These are phyloP conservation scores for Solanum commersonii DNA, from an alignment of 257 asterid species.

Conservation along the genomic window DNA sequence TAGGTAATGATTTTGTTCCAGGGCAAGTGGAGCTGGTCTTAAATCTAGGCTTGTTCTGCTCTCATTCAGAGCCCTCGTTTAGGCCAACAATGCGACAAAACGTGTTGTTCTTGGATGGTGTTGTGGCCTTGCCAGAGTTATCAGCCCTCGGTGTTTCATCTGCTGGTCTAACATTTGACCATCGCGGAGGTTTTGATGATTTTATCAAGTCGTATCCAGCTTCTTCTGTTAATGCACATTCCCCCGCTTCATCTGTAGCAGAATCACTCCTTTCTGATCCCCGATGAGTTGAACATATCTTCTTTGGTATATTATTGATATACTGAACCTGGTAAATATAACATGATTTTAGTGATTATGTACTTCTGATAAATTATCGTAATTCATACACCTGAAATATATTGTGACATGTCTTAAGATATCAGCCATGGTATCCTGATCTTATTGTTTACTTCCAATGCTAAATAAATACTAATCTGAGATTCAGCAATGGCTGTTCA, in stretches of 20 bases:
- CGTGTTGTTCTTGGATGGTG: conserved; percentile 28
- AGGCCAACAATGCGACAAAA: background rate
- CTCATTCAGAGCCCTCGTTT: background rate
- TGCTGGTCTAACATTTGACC: background rate
- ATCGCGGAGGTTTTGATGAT: background rate
- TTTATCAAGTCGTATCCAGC: background rate
- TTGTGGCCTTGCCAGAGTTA: background rate
- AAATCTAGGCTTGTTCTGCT: background rate
- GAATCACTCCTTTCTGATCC: background rate
- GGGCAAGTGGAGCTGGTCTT: background rate
- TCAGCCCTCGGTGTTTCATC: background rate
- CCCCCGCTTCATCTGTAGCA: background rate
- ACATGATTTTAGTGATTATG: background rate
- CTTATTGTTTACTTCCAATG: background rate
- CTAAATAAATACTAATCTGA: background rate
- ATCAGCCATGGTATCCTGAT: background rate
- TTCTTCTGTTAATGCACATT: background rate
- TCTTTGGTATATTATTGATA: background rate
- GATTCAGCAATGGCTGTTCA: background rate
- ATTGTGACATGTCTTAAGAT: background rate
- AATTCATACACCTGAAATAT: background rate
- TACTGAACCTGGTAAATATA: background rate
- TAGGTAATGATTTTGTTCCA: background rate
- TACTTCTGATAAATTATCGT: background rate
- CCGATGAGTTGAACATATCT: background rate